Evolutionary conservation across 192 early-diverging fungal species (phyloP).

Genomic region (Coemansia sp.): DNA sequence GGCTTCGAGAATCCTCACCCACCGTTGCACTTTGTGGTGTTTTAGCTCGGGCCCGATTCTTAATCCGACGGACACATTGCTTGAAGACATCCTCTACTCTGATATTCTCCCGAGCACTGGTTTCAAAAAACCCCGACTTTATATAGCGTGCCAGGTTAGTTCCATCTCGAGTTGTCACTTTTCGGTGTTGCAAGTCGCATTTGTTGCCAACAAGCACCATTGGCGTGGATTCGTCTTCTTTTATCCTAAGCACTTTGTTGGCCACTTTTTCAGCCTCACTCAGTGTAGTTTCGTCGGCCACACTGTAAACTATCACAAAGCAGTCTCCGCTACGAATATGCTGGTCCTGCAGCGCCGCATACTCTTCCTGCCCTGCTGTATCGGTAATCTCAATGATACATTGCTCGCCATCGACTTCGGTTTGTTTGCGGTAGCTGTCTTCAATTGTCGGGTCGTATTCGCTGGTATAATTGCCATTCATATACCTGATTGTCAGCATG

Average conservation of each 20-base stretch:
- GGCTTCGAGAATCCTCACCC: constrained; percentile 2
- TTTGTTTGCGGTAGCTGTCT: constrained; percentile 97
- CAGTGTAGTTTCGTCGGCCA: constrained; percentile 84
- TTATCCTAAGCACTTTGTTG: constrained; percentile 85
- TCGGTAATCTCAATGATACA: constrained; percentile 97
- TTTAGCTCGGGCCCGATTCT: constrained; percentile 18
- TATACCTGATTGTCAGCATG: constrained; percentile 89
- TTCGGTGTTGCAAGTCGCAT: constrained; percentile 77
- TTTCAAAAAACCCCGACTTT: constrained; percentile 84
- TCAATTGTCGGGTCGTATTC: constrained; percentile 99
- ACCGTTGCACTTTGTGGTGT: constrained; percentile 10
- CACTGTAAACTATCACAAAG: constrained; percentile 88
- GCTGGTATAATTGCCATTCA: constrained; percentile 82
- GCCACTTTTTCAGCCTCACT: constrained; percentile 81
- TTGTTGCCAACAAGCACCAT: constrained; percentile 94
- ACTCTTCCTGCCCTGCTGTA: constrained; percentile 91
- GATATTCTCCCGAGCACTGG: constrained; percentile 83
- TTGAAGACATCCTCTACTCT: constrained; percentile 90
- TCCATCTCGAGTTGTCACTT: constrained; percentile 84
- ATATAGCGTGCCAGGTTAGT: constrained; percentile 70
- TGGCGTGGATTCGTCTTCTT: constrained; percentile 80
- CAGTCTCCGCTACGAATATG: constrained; percentile 90
- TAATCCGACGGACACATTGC: constrained; percentile 78
- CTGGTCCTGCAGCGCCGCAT: constrained; percentile 74
- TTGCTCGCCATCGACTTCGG: constrained; percentile 93